Conservation (phyloP, 495 filamentous ascomycete genomes). For the Physcia stellaris region DNA sequence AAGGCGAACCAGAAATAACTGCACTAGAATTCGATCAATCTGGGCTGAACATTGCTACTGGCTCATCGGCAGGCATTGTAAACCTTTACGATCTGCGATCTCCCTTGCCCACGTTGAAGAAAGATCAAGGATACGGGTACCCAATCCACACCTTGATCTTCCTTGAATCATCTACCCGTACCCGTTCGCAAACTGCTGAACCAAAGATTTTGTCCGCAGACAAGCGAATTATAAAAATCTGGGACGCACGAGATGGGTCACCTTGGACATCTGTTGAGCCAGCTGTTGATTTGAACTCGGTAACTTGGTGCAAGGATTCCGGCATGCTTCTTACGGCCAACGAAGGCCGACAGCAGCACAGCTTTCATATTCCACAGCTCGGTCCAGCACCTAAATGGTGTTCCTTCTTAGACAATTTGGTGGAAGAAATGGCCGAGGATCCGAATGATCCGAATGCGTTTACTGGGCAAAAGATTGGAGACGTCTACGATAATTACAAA, state of each 20-base stretch:
- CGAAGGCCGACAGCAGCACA: constrained; percentile 82
- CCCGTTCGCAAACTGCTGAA: constrained; percentile 45
- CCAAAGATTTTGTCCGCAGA: constrained; percentile 86
- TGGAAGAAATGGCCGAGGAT: constrained; percentile 94
- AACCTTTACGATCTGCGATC: constrained; percentile 88
- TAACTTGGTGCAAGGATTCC: constrained; percentile 73
- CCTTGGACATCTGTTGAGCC: constrained; percentile 95
- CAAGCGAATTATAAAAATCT: constrained; percentile 94
- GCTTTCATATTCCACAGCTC: constrained; percentile 90
- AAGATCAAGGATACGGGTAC: constrained; percentile 94
- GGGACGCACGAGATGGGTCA: constrained; percentile 65
- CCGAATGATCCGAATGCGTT: constrained; percentile 55
- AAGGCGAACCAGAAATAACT: constrained; percentile 62
- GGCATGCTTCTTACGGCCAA: constrained; percentile 94
- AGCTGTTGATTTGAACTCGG: constrained; percentile 81
- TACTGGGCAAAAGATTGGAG: constrained; percentile 34
- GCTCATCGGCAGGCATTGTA: constrained; percentile 76
- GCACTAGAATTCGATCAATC: constrained; percentile 75
- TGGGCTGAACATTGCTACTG: constrained; percentile 78
- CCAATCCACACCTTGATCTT: constrained; percentile 84
- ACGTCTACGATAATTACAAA: constrained; percentile 97
- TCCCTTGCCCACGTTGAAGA: constrained; percentile 68
- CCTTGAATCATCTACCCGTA: constrained; percentile 56
- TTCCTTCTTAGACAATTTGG: constrained; percentile 87
- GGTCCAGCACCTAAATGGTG: constrained; percentile 93